phyloP scores from a whole-genome alignment of 208 protist genomes.

The Trypanosoma mega region DNA sequence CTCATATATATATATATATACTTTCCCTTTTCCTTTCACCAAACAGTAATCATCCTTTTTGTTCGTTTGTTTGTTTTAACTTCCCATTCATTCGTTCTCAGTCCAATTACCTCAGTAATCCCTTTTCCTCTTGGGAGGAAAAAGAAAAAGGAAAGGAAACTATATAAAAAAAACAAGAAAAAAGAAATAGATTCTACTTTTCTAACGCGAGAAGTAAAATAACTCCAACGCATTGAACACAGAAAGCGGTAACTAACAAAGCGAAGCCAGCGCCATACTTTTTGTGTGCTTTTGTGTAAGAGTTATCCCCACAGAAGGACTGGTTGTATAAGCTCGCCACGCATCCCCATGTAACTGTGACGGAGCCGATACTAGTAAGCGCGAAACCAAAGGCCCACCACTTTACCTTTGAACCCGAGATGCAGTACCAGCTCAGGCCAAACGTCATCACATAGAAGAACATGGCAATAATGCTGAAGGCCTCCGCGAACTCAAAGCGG shows the following conservation, averaged over 20 bases:
- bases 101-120: background rate
- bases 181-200: conserved; percentile 12
- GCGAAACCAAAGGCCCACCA: conserved; percentile 26
- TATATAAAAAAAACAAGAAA: conserved; percentile 13
- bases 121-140: background rate
- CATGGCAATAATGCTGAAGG: conserved; percentile 53
- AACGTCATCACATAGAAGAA: conserved; percentile 39
- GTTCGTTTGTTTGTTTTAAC: background rate
- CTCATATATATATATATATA: conserved; percentile 1
- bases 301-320: conserved; percentile 25
- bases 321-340: conserved; percentile 45
- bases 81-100: background rate
- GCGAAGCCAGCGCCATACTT: conserved; percentile 45
- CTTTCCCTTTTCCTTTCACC: background rate
- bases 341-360: conserved; percentile 50
- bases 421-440: conserved; percentile 31
- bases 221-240: conserved; percentile 36
- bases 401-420: conserved; percentile 43
- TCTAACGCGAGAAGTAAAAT: conserved; percentile 29
- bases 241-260: conserved; percentile 45
- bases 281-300: conserved; percentile 21
- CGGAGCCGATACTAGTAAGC: conserved; percentile 14
- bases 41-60: background rate
- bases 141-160: background rate
- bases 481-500: conserved; percentile 51